Conservation (phyloP, 441 rosid genomes). For the Viola pubescens region DNA sequence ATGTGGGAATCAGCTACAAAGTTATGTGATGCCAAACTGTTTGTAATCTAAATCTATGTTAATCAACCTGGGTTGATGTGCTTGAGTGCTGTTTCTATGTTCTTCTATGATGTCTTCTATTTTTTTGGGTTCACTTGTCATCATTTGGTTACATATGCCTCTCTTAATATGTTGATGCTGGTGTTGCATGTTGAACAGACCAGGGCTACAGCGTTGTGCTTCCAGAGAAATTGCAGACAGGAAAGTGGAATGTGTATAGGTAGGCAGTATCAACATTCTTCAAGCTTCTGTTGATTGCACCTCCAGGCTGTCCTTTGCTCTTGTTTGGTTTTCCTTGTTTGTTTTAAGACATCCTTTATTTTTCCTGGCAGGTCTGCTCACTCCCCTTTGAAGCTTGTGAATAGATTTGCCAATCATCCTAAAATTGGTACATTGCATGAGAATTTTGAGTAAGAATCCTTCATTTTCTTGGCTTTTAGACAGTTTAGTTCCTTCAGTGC, state of each 20-base stretch:
- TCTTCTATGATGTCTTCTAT: no score
- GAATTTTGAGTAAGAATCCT: conserved; percentile 72
- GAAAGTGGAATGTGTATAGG: conserved; percentile 97
- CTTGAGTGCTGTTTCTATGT: no score
- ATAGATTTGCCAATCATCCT: conserved; percentile 80
- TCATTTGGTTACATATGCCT: conserved; percentile 4
- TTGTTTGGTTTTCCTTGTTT: conserved; percentile 10
- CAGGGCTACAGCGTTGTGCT: conserved; percentile 87
- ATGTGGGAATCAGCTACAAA: not conserved
- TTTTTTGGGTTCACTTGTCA: not conserved
- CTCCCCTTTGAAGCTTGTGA: conserved; percentile 72
- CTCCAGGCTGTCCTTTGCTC: not conserved
- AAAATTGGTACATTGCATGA: conserved; percentile 88
- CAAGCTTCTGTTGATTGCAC: conserved; percentile 5
- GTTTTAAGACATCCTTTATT: not conserved
- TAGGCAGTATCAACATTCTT: conserved; percentile 16
- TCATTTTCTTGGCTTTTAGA: conserved; percentile 10
- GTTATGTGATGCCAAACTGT: not conserved
- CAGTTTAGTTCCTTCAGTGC: conserved; percentile 9
- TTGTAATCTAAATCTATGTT: no score
- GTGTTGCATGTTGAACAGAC: conserved; percentile 40
- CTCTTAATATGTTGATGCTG: conserved; percentile 12
- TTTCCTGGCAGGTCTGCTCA: conserved; percentile 56
- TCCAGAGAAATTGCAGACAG: conserved; percentile 87
- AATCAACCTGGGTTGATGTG: no score